Percentiles rank a stretch among this genome's conserved stretches.
phyloP scores from a whole-genome alignment of 352 stramenopile species.

The Pythium sp. region DNA sequence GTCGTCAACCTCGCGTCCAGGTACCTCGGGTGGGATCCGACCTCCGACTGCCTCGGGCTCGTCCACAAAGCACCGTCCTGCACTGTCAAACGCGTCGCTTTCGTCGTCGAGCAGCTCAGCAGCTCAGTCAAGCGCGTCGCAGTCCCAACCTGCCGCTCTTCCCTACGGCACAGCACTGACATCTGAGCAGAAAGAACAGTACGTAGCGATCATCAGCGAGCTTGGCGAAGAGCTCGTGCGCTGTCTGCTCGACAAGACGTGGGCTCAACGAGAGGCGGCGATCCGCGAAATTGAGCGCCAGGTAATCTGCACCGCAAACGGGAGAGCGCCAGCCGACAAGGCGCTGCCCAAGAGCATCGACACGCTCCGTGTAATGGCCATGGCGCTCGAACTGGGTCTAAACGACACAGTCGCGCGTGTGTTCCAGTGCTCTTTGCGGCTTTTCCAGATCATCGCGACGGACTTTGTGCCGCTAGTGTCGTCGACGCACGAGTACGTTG shows the following conservation, averaged over 20 bases:
- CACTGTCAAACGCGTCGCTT: constrained; percentile 52
- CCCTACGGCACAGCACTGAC: constrained; percentile 74
- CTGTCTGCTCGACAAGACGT: constrained; percentile 78
- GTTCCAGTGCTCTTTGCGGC: constrained; percentile 71
- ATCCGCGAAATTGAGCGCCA: constrained; percentile 73
- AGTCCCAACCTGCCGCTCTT: constrained; percentile 39
- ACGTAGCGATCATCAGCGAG: constrained; percentile 43
- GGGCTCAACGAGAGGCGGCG: constrained; percentile 69
- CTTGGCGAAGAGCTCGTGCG: constrained; percentile 74
- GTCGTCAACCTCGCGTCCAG: constrained; percentile 27
- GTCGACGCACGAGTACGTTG: constrained; percentile 41
- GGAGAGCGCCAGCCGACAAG: constrained; percentile 38
- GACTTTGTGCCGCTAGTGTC: constrained; percentile 68
- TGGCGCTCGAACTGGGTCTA: constrained; percentile 61
- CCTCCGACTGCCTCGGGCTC: constrained; percentile 70
- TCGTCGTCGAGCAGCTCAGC: constrained; percentile 28
- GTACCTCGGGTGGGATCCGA: constrained; percentile 51
- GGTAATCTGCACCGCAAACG: constrained; percentile 51
- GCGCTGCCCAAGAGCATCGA: constrained; percentile 53
- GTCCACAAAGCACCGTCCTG: constrained; percentile 74
- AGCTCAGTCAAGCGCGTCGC: constrained; percentile 17
- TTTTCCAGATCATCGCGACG: constrained; percentile 65
- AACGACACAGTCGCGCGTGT: constrained; percentile 77
- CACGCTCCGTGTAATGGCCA: constrained; percentile 52
- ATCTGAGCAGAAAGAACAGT: constrained; percentile 51